Evolutionary conservation across 2,329 filamentous ascomycete genomes (phyloP), one percentile per base, ranked within the genome.

Genomic region (Xylaria polymorpha): DNA sequence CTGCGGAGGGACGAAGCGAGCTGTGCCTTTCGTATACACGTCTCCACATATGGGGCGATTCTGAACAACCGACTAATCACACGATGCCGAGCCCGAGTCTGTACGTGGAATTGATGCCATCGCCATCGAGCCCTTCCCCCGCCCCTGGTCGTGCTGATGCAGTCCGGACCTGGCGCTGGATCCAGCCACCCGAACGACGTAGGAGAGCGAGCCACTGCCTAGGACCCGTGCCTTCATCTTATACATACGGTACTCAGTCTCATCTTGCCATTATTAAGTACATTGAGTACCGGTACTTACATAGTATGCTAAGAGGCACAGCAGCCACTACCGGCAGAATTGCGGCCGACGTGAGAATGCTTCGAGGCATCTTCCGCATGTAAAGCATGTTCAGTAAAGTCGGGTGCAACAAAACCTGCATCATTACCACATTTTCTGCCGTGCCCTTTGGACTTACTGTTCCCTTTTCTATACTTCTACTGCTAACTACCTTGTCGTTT

Each of bases 1-100:
- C n/a, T n/a, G n/a, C n/a, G n/a, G n/a, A 53, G 35, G 65, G 65
- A 62, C 32, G 53, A 68, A 62, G 65, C 68, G 65, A 56, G 44
- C 60, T 70, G 68, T 61, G 68, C 68, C 39, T 68, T 25, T 57
- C 68, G 64, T 70, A 61, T 69, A 62, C 29, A 53, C 37, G 41
- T 44, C 41, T n/a, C 18, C 44, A 58, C 18, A 56, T 25, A 18
- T 18, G 50, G 48, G 20, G 18, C 20, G 5, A 4, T 9, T 25
- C 51, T 46, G 2, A 5, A 15, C 3, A 15, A 12, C 29, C 8
- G 44, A 5, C 66, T 51, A 68, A 50, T 68, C 5, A 59, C 12
- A 32, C 20, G 29, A 35, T 29, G 39, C 18, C 1, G 9, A 46
- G 35, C 35, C 44, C 20, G 20, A 55, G 14, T 41, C 59, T 29